phyloP scores from a whole-genome alignment of 2,329 filamentous ascomycete species.

The Fusarium napiforme region DNA sequence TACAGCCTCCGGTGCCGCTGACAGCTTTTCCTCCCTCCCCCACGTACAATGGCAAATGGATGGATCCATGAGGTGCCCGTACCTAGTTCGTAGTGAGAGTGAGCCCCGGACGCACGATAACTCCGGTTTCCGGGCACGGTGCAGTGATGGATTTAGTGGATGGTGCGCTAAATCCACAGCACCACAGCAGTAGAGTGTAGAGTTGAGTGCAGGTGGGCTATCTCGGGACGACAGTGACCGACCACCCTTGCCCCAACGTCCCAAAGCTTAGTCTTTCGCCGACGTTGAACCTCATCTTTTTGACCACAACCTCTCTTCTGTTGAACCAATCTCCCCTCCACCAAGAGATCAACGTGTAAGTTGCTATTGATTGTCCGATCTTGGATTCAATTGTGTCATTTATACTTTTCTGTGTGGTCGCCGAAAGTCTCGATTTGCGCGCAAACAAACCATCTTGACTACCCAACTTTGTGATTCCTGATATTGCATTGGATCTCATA shows the following conservation, averaged over 20 bases:
- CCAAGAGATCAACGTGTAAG: slow-evolving; percentile 24
- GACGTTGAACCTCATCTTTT: slow-evolving; percentile 18
- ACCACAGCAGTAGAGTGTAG: background rate
- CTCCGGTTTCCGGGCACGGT: slow-evolving; percentile 33
- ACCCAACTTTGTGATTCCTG: background rate
- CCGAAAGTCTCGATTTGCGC: slow-evolving; percentile 3
- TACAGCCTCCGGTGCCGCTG: slow-evolving; percentile 32
- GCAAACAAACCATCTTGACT: background rate
- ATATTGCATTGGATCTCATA: slow-evolving; percentile 1
- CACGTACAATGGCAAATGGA: background rate
- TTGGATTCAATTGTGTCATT: slow-evolving; percentile 2
- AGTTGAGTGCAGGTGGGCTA: background rate
- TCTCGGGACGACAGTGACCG: slow-evolving; percentile 37
- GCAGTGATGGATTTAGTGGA: slow-evolving; percentile 13
- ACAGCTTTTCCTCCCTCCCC: slow-evolving; percentile 3
- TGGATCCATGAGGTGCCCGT: background rate
- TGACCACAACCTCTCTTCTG: background rate
- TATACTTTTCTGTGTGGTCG: background rate
- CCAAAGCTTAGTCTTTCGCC: slow-evolving; percentile 28
- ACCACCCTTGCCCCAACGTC: slow-evolving; percentile 34
- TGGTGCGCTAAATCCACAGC: slow-evolving; percentile 10
- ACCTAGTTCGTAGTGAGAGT: background rate
- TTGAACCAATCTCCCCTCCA: slow-evolving; percentile 11
- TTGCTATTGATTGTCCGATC: background rate
- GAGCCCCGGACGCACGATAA: slow-evolving; percentile 30